phyloP scores from a whole-genome alignment of 345 rosid genomes.

The Microthlaspi erraticum region DNA sequence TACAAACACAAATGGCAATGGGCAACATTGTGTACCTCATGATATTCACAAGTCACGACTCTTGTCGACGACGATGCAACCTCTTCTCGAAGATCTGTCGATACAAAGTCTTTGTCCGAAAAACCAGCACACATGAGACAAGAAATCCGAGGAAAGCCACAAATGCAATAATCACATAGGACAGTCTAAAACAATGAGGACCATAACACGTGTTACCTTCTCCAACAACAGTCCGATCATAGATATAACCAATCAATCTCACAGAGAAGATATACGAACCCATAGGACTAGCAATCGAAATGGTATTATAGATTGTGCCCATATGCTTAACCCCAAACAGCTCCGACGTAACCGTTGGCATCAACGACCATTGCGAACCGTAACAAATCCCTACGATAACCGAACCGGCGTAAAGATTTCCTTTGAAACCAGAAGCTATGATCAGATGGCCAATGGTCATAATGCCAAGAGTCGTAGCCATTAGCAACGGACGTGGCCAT shows the following conservation, averaged over 20 bases:
- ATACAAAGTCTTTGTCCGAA: conserved; percentile 68
- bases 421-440: conserved; percentile 67
- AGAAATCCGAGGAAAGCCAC: conserved; percentile 65
- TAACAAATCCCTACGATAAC: conserved; percentile 71
- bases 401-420: conserved; percentile 66
- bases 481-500: conserved; percentile 69
- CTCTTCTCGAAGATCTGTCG: conserved; percentile 52
- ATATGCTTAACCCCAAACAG: conserved; percentile 74
- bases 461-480: conserved; percentile 64
- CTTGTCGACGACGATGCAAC: conserved; percentile 30
- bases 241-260: conserved; percentile 73
- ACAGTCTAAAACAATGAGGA: conserved; percentile 65
- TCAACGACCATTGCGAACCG: conserved; percentile 80
- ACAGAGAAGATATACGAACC: conserved; percentile 85
- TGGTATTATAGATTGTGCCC: conserved; percentile 88
- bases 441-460: conserved; percentile 61
- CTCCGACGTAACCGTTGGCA: conserved; percentile 78
- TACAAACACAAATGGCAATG: conserved; percentile 10
- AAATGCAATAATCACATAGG: conserved; percentile 69
- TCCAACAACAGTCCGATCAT: conserved; percentile 56
- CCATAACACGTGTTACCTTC: conserved; percentile 63
- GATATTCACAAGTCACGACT: conserved; percentile 1
- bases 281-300: conserved; percentile 74
- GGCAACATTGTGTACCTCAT: background rate
- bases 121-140: conserved; percentile 55